phyloP scores from a whole-genome alignment of 2,329 filamentous ascomycete genomes.

The Amauroascus verrucosus region DNA sequence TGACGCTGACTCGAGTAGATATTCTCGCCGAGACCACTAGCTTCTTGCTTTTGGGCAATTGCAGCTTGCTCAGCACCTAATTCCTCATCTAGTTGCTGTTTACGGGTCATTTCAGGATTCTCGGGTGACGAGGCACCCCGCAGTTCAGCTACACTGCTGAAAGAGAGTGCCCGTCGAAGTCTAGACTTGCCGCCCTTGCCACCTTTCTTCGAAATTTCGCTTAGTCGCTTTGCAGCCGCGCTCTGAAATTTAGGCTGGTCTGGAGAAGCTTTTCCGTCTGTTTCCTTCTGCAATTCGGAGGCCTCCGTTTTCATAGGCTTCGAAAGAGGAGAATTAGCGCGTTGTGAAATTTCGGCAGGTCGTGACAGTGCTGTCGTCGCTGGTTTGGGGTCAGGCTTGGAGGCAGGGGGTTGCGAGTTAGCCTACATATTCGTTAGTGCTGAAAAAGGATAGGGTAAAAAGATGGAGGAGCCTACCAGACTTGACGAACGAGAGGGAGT shows the following conservation, averaged over 20 bases:
- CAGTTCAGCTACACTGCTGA: conserved; percentile 88
- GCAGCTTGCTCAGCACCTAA: conserved; percentile 81
- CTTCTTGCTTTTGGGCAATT: conserved; percentile 88
- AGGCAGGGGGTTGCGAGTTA: neutral
- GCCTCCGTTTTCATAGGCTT: conserved; percentile 56
- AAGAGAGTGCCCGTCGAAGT: conserved; percentile 85
- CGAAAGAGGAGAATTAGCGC: conserved; percentile 59
- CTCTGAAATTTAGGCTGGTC: conserved; percentile 38
- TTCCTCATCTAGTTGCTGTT: conserved; percentile 54
- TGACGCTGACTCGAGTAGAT: conserved; percentile 83
- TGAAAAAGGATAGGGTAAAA: neutral
- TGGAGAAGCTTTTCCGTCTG: conserved; percentile 33
- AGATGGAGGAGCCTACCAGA: conserved; percentile 1
- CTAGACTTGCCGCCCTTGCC: conserved; percentile 75
- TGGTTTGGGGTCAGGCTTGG: neutral
- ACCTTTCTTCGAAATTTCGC: conserved; percentile 77
- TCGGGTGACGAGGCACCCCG: conserved; percentile 62
- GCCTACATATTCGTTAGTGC: neutral
- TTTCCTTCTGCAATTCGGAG: conserved; percentile 33
- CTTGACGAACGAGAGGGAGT: conserved; percentile 1
- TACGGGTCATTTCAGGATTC: conserved; percentile 50
- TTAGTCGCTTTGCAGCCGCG: conserved; percentile 71
- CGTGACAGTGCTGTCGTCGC: neutral
- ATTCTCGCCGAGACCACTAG: conserved; percentile 76
- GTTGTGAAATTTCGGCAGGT: conserved; percentile 56